A percentile compares a stretch with the other conserved stretches of the same genome.
Evolutionary conservation across 1,139 yeast species (phyloP).

Genomic region (Debaryomyces nepalensis): DNA sequence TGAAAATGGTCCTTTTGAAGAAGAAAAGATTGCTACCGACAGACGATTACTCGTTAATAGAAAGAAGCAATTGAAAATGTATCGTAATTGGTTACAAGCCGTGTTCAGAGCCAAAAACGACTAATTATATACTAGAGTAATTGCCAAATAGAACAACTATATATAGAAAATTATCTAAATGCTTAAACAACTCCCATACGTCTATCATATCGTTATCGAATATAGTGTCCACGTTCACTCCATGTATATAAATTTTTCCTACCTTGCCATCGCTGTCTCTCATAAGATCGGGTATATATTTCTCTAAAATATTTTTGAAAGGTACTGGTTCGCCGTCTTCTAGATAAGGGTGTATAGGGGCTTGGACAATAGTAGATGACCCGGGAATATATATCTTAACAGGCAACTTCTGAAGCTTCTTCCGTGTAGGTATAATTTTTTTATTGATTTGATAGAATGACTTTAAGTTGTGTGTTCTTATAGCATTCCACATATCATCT

Average conservation of each 20-base stretch:
- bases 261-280: conserved; percentile 26
- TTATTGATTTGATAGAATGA: conserved; percentile 26
- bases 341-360: conserved; percentile 42
- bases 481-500: conserved; percentile 57
- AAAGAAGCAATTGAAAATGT: conserved; percentile 91
- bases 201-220: conserved; percentile 51
- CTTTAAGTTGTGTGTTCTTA: conserved; percentile 38
- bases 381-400: conserved; percentile 61
- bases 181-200: conserved; percentile 57
- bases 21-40: conserved; percentile 83
- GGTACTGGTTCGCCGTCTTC: conserved; percentile 34
- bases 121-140: not conserved
- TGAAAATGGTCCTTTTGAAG: conserved; percentile 58
- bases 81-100: conserved; percentile 95
- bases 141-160: conserved; percentile 41
- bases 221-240: conserved; percentile 53
- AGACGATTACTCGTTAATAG: conserved; percentile 89
- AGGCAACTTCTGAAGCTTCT: conserved; percentile 54
- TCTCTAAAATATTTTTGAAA: conserved; percentile 41
- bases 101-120: conserved; percentile 55
- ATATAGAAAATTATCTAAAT: conserved; percentile 80
- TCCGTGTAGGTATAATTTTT: conserved; percentile 38
- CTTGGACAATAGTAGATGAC: conserved; percentile 49
- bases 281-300: conserved; percentile 50
- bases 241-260: conserved; percentile 63